Conservation (phyloP, 768 basidiomycete species). For the Collybia nuda region DNA sequence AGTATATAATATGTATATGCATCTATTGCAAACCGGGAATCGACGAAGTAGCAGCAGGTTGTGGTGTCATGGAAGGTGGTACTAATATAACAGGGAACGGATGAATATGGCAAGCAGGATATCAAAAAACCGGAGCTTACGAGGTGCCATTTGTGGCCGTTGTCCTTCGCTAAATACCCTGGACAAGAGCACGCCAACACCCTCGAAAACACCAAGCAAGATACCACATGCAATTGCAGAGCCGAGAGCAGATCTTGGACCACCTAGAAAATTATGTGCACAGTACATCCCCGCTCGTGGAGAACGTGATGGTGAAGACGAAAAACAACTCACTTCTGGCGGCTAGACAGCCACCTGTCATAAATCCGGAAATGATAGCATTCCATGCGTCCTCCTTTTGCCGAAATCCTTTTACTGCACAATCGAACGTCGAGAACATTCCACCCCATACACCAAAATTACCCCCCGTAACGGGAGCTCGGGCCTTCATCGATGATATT, state of each 20-base stretch:
- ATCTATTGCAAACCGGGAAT: constrained; percentile 51
- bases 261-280: constrained; percentile 52
- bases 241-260: constrained; percentile 85
- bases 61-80: constrained; percentile 57
- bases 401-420: constrained; percentile 93
- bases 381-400: constrained; percentile 99
- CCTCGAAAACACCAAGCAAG: constrained; percentile 90
- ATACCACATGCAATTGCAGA: constrained; percentile 98
- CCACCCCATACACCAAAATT: constrained; percentile 97
- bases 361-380: constrained; percentile 95
- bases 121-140: constrained; percentile 42
- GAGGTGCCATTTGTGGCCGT: constrained; percentile 75
- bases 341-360: constrained; percentile 96
- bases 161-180: constrained; percentile 85
- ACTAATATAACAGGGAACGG: constrained; percentile 28
- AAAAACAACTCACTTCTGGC: constrained; percentile 72
- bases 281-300: not conserved
- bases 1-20: constrained; percentile 32
- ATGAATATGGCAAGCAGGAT: not conserved
- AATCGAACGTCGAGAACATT: constrained; percentile 98
- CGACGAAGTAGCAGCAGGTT: constrained; percentile 37
- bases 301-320: no score
- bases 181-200: constrained; percentile 90
- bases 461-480: constrained; percentile 96
- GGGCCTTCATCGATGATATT: constrained; percentile 93